Base-by-base conservation (phyloP, 805 yeast species). In the Nakazawaea sp. region DNA sequence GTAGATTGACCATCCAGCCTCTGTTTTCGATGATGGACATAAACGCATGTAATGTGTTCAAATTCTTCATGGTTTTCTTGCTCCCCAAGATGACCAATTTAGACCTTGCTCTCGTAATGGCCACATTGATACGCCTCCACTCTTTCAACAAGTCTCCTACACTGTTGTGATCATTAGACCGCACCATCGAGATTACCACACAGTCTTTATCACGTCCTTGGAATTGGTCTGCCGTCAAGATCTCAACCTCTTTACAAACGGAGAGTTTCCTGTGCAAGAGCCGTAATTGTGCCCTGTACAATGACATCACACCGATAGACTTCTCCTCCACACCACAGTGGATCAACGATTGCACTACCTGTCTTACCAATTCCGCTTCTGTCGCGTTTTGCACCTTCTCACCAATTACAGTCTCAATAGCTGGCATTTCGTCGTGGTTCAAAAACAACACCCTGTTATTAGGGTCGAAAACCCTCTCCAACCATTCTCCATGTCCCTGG, bases 191-290 rank as follows among this genome's bases (percentile, higher is more conserved):
- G 2, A 92, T 84, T 5, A 92, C 77, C 12, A 92, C 75, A 51
- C 96, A 84, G 23, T 86, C 90, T 50, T 90, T 92, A 57, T 92
- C 99, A 39, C 97, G 70, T 0, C 98, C 99, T 59, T 92, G 98
- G 50, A 83, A 90, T 51, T 82, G 86, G 57, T 92, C 99, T 0
- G 97, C 97, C 0, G 99, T 92, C 40, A 90, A 63, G 23, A 85
- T 69, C 47, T 92, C 97, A 21, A 92, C 58, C 1, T 64, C 71
- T 7, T 61, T 53, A 18, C 58, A 48, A 12, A 44, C 53, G 28
- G 41, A 48, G 17, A 49, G 47, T 27, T 43, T 49, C 18, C 56
- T 55, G 31, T 52, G 46, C 29, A 82, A 58, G n/a, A 69, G 52
- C 23, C 68, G 53, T 23, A 88, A 57, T 53, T 92, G 99, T 0